Conservation (phyloP, 1,284 basidiomycete species). For the Boletus austroedulis region DNA sequence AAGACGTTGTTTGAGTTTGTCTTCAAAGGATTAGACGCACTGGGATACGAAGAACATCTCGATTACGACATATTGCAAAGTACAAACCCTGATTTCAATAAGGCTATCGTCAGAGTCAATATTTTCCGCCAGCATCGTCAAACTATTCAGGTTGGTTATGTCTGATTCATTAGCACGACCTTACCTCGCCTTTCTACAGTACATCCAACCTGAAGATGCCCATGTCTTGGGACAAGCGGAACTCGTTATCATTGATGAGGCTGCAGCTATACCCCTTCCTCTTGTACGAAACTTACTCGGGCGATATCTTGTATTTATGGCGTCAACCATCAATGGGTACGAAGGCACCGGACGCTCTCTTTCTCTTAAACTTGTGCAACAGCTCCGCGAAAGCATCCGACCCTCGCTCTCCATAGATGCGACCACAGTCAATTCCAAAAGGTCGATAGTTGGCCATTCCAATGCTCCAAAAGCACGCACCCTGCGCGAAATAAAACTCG, state of each 20-base stretch:
- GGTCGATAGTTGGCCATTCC: slow-evolving; percentile 39
- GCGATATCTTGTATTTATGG: slow-evolving; percentile 97
- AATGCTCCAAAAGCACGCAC: slow-evolving; percentile 69
- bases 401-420: slow-evolving; percentile 65
- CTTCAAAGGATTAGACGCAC: slow-evolving; percentile 93
- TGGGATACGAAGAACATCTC: slow-evolving; percentile 96
- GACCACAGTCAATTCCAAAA: slow-evolving; percentile 50
- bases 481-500: slow-evolving; percentile 91
- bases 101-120: slow-evolving; percentile 95
- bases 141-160: slow-evolving; percentile 76
- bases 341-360: slow-evolving; percentile 98
- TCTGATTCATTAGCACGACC: background rate
- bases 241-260: slow-evolving; percentile 97
- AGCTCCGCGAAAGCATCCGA: slow-evolving; percentile 86
- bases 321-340: slow-evolving; percentile 98
- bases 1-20: slow-evolving; percentile 98
- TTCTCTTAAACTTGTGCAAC: slow-evolving; percentile 96
- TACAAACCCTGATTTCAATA: slow-evolving; percentile 92
- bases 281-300: slow-evolving; percentile 94
- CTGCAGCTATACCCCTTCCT: slow-evolving; percentile 95
- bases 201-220: slow-evolving; percentile 96
- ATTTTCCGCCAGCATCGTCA: slow-evolving; percentile 91
- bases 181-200: slow-evolving; percentile 46
- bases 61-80: slow-evolving; percentile 97
- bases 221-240: slow-evolving; percentile 98